Evolutionary conservation across 2,329 filamentous ascomycete species (phyloP).

Genomic region (Penicillium freii): DNA sequence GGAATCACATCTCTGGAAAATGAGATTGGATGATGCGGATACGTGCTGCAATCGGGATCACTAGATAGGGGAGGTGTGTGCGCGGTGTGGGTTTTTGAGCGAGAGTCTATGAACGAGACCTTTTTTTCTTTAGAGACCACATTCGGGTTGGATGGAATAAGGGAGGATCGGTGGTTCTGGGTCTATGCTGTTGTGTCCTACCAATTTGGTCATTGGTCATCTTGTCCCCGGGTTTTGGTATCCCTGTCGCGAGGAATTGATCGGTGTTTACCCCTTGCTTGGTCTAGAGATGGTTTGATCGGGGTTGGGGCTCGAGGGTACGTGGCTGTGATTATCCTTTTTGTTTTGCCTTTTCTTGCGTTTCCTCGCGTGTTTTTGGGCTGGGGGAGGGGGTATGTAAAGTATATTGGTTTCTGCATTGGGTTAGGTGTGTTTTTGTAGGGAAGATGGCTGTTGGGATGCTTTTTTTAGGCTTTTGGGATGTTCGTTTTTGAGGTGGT

Average conservation of each 20-base stretch:
- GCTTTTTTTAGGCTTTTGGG: background rate
- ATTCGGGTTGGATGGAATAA: background rate
- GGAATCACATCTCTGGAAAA: background rate
- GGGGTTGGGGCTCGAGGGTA: slow-evolving; percentile 5
- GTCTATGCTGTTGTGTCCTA: background rate
- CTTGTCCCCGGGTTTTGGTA: background rate
- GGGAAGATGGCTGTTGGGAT: background rate
- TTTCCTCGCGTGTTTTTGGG: slow-evolving; percentile 1
- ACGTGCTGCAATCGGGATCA: background rate
- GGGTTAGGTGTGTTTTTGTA: background rate
- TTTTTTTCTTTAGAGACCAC: too few relatives aligned
- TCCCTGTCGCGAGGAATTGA: slow-evolving; percentile 10
- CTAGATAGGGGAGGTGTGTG: slow-evolving; percentile 1
- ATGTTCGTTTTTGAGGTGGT: background rate
- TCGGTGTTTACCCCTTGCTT: slow-evolving; percentile 19
- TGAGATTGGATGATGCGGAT: background rate
- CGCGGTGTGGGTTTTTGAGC: background rate
- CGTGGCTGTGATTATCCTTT: slow-evolving; percentile 7
- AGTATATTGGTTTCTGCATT: background rate
- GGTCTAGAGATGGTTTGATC: background rate
- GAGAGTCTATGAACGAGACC: background rate
- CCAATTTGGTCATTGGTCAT: background rate
- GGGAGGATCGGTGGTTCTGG: background rate
- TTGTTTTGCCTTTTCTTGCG: background rate
- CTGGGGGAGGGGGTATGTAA: background rate